Percentiles rank a stretch among this genome's conserved stretches.
phyloP scores from a whole-genome alignment of 345 rosid genomes.

The Hypericum androsaemum region DNA sequence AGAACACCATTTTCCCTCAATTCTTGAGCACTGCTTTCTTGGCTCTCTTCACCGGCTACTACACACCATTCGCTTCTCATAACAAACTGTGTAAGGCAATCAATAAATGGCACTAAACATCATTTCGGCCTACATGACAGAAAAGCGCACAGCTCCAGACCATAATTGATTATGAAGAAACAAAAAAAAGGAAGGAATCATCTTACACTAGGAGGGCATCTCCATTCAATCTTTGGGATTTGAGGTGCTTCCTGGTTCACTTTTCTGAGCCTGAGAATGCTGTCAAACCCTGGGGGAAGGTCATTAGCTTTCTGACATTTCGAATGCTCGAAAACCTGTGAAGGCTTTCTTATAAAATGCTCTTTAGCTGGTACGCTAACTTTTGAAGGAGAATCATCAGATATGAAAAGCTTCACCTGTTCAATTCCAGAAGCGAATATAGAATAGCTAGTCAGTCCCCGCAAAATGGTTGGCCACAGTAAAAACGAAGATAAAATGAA shows the following conservation, averaged over 20 bases:
- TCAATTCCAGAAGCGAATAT: background rate
- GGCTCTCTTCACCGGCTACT: no score
- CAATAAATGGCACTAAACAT: no score
- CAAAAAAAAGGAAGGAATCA: background rate
- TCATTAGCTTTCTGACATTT: conserved; percentile 10
- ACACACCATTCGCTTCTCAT: no score
- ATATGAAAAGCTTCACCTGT: conserved; percentile 41
- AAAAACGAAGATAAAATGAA: no score
- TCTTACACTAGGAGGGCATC: conserved; percentile 40
- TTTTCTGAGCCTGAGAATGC: conserved; percentile 7
- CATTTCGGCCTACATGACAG: no score
- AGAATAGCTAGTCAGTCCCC: background rate
- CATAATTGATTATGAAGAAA: no score
- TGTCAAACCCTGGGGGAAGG: conserved; percentile 46
- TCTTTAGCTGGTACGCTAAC: conserved; percentile 24
- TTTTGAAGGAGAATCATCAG: conserved; percentile 42
- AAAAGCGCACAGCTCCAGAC: no score
- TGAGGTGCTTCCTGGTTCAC: conserved; percentile 8
- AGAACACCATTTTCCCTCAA: no score
- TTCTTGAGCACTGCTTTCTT: no score
- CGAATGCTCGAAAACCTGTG: conserved; percentile 9
- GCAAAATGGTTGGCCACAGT: no score
- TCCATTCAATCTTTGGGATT: conserved; percentile 37
- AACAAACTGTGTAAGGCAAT: no score
- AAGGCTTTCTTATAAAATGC: conserved; percentile 13